Evolutionary conservation across 805 yeast genomes (phyloP).

Genomic region (Wickerhamomyces hampshirensis): DNA sequence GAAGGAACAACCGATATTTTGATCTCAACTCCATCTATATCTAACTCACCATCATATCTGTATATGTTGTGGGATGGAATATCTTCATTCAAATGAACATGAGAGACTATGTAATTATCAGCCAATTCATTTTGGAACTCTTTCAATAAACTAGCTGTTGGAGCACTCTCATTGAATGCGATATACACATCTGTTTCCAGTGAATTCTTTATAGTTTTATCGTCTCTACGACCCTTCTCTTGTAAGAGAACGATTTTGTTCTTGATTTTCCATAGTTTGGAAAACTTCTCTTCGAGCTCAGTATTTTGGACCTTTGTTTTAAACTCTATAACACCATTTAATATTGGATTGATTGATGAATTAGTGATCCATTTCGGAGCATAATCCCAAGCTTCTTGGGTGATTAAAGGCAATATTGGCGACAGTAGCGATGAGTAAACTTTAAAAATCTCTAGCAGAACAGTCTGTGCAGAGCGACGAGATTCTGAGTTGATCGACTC

Average conservation of each 20-base stretch:
- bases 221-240: constrained; percentile 50
- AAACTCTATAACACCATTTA: constrained; percentile 12
- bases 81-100: constrained; percentile 35
- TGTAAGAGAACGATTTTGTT: constrained; percentile 44
- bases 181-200: constrained; percentile 51
- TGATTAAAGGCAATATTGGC: constrained; percentile 77
- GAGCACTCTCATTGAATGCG: constrained; percentile 17
- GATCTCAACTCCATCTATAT: constrained; percentile 26
- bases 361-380: constrained; percentile 28
- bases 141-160: constrained; percentile 8
- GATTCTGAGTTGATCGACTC: constrained; percentile 43
- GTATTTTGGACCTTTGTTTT: constrained; percentile 28
- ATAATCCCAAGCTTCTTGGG: constrained; percentile 86
- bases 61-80: constrained; percentile 13
- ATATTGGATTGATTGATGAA: constrained; percentile 13
- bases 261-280: constrained; percentile 41
- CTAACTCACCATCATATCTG: constrained; percentile 28
- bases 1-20: constrained; percentile 42
- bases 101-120: constrained; percentile 62
- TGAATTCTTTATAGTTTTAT: constrained; percentile 46
- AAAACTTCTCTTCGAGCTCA: constrained; percentile 38
- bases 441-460: constrained; percentile 51
- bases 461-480: constrained; percentile 61
- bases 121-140: constrained; percentile 36
- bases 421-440: constrained; percentile 64